Conservation (phyloP, 805 yeast genomes). For the Kazachstania africana region DNA sequence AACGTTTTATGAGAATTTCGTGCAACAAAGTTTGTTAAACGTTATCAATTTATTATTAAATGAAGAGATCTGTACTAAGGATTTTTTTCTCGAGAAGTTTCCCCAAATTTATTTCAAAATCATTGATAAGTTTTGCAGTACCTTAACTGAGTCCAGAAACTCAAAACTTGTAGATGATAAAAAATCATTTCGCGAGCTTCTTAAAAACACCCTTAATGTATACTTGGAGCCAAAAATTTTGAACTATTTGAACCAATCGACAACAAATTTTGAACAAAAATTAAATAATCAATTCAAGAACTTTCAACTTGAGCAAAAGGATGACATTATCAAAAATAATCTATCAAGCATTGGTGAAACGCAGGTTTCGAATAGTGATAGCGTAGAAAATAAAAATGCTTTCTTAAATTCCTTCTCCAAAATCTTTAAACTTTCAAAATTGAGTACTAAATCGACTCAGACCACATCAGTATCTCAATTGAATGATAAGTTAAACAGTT, state of each 20-base stretch:
- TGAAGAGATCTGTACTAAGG: slow-evolving; percentile 6
- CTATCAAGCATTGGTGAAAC: slow-evolving; percentile 1
- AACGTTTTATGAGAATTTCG: slow-evolving; percentile 28
- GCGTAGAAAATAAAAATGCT: slow-evolving; percentile 34
- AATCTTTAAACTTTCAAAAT: slow-evolving; percentile 36
- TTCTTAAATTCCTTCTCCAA: slow-evolving; percentile 53
- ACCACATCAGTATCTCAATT: slow-evolving; percentile 16
- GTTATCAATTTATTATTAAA: slow-evolving; percentile 18
- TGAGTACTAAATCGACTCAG: slow-evolving; percentile 17
- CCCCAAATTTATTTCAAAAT: slow-evolving; percentile 25
- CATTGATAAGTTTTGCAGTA: slow-evolving; percentile 23
- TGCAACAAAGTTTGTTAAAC: slow-evolving; percentile 27
- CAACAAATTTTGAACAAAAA: slow-evolving; percentile 20
- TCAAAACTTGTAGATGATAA: slow-evolving; percentile 19
- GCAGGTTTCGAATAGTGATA: background rate
- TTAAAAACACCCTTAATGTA: slow-evolving; percentile 26
- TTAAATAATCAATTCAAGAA: slow-evolving; percentile 16
- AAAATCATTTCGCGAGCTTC: slow-evolving; percentile 15
- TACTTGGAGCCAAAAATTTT: slow-evolving; percentile 28
- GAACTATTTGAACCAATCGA: slow-evolving; percentile 24
- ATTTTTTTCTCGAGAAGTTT: slow-evolving; percentile 16
- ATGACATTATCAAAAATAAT: slow-evolving; percentile 4
- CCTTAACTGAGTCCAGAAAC: slow-evolving; percentile 27
- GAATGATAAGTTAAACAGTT: slow-evolving; percentile 71
- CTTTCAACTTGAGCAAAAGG: slow-evolving; percentile 25